Percentiles rank a stretch among this genome's conserved stretches.
Conservation (phyloP, 2,329 filamentous ascomycete genomes). For the Paracorniculantispora psalliotae region DNA sequence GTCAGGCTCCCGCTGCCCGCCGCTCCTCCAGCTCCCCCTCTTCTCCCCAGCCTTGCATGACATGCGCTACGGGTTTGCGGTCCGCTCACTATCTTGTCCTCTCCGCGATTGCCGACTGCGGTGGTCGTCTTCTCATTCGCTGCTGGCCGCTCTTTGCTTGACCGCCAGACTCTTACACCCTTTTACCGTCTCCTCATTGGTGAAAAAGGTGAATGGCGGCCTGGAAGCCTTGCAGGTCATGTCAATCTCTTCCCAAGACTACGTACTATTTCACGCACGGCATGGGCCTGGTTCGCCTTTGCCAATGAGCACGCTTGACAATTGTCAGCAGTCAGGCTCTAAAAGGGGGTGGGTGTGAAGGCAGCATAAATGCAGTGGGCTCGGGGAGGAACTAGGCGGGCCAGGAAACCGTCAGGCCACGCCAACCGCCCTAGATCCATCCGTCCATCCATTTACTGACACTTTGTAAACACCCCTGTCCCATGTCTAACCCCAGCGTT, state of each 20-base stretch:
- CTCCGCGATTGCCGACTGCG: slow-evolving; percentile 8
- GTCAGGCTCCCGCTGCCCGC: not conserved
- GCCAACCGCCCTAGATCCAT: not conserved
- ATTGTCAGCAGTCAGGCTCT: not conserved
- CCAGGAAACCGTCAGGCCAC: not conserved
- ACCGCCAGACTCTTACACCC: not conserved
- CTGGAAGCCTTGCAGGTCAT: not conserved
- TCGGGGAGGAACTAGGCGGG: not conserved
- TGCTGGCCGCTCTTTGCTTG: not conserved
- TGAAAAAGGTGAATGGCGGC: no score
- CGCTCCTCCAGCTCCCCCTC: not conserved
- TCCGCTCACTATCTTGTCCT: not conserved
- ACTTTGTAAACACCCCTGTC: not conserved
- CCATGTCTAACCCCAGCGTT: not conserved
- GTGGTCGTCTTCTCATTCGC: not conserved
- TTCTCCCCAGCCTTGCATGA: not conserved
- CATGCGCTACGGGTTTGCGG: not conserved
- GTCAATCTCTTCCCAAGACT: not conserved
- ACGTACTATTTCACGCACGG: no score
- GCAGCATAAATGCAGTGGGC: not conserved
- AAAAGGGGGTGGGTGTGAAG: not conserved
- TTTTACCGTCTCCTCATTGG: not conserved
- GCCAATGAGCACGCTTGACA: not conserved
- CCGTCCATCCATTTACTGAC: not conserved
- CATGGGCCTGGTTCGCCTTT: not conserved